A percentile compares a stretch with the other conserved stretches of the same genome.
phyloP scores from a whole-genome alignment of 208 protist genomes.

The Novymonas esmeraldas region DNA sequence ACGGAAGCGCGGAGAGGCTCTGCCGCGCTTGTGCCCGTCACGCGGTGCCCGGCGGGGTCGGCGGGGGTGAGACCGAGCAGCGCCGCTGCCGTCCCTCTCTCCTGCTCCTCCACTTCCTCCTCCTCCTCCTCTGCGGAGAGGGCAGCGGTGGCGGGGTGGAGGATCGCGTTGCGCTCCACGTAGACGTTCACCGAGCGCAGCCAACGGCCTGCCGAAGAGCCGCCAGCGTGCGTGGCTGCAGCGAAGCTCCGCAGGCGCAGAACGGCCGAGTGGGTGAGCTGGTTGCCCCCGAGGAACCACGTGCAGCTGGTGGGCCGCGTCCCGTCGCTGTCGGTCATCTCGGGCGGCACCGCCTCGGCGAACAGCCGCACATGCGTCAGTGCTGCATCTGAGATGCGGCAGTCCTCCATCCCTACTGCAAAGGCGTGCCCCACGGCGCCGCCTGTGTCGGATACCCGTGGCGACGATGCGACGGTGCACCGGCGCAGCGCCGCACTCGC shows the following conservation, averaged over 20 bases:
- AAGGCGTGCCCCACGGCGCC: neutral
- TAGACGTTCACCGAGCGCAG: slow-evolving; percentile 14
- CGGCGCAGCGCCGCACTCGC: slow-evolving; percentile 4
- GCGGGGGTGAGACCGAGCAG: too few species aligned
- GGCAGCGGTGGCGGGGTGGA: neutral
- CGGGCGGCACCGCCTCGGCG: neutral
- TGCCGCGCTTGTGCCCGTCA: too few species aligned
- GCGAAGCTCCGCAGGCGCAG: slow-evolving; percentile 7
- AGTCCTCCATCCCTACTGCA: slow-evolving; percentile 10
- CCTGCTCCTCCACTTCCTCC: neutral
- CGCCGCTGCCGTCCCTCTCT: too few species aligned
- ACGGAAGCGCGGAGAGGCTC: too few species aligned
- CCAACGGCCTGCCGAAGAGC: neutral
- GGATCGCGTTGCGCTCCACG: slow-evolving; percentile 30
- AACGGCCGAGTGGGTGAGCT: slow-evolving; percentile 8
- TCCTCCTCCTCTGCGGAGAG: neutral
- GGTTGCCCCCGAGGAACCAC: slow-evolving; percentile 19
- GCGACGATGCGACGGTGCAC: too few species aligned
- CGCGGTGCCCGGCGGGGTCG: too few species aligned
- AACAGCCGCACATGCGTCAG: neutral
- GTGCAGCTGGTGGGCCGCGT: neutral
- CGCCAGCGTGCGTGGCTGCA: neutral
- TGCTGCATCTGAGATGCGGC: slow-evolving; percentile 5
- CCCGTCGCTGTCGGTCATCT: neutral
- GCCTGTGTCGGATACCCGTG: too few species aligned